Base-by-base conservation (phyloP, 305 asterid species). In the Fraxinus velutina region DNA sequence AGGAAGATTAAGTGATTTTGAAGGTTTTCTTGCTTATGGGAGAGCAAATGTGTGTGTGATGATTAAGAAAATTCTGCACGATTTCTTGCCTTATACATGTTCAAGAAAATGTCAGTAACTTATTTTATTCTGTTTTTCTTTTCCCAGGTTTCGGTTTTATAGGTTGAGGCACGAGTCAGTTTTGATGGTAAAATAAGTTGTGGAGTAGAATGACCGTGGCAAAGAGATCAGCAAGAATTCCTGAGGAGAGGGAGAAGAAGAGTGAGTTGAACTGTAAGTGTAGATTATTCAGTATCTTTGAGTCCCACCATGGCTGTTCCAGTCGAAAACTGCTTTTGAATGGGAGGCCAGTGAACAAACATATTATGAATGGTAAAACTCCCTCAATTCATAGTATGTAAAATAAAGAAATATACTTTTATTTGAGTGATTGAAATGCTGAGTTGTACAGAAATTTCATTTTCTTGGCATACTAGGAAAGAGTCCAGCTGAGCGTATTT, bases 241-340 rank as follows among this genome's bases (percentile, higher is more conserved):
- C 78, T 80, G 85, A 81, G 80, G 22, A 73, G 75, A 84, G 68
- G n/a, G 87, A 80, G 86, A 89, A 80, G 85, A 89, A 81, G 37
- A 81, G 39, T 73, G 92, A 86, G 44, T 32, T 88, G 83, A 92
- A 85, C 81, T 88, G 92, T 80, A 82, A 84, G 86, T 86, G 91
- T 92, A 90, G 94, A 30, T 80, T 90, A 86, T 85, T 88, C 29
- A 88, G 86, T 32, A 86, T 89, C 75, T 85, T 90, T 36, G 90
- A 90, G 68, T 88, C 93, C 78, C 82, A 91, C 78, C 89, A 85
- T 19, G 89, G 85, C n/a, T 78, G 82, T 30, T 37, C 86, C 15
- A 70, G 75, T 75, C 89, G 78, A 70, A 89, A 86, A 81, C 74
- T 78, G 79, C 84, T 89, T 47, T 83, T 87, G 6, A 87, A 90